A percentile compares a stretch with the other conserved stretches of the same genome.
Evolutionary conservation across 805 yeast genomes (phyloP).

Genomic region (Kodamaea nitidulidarum): DNA sequence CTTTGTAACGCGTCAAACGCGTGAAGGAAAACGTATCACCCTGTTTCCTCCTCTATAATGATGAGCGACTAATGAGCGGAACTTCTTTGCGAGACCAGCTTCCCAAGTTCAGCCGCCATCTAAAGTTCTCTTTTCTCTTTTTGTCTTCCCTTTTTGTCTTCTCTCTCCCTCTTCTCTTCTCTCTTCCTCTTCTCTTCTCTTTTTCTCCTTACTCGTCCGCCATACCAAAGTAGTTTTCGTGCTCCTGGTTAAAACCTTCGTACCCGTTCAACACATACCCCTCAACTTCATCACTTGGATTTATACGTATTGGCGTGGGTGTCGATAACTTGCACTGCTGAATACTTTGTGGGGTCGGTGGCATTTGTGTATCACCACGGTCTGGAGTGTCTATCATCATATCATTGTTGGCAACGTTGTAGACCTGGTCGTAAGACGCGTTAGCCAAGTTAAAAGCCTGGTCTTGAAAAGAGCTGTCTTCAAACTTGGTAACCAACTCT

Average conservation of each 20-base stretch:
- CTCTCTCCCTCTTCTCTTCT: background rate
- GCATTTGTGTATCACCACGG: slow-evolving; percentile 11
- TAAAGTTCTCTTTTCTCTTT: no score
- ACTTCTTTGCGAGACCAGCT: no score
- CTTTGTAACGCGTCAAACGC: slow-evolving; percentile 1
- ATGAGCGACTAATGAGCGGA: no score
- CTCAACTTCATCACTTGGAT: slow-evolving; percentile 37
- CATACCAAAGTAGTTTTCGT: slow-evolving; percentile 28
- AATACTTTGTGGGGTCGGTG: slow-evolving; percentile 15
- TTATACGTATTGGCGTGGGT: slow-evolving; percentile 6
- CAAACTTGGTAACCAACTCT: slow-evolving; percentile 45
- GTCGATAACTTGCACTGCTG: slow-evolving; percentile 10
- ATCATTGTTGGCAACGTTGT: slow-evolving; percentile 1
- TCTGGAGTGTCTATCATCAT: slow-evolving; percentile 3
- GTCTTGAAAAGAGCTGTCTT: slow-evolving; percentile 32
- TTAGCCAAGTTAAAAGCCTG: slow-evolving; percentile 14
- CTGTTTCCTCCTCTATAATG: background rate
- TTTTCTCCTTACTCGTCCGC: no score
- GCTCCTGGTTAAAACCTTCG: slow-evolving; percentile 21
- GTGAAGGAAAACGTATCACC: no score
- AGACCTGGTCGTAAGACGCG: slow-evolving; percentile 2
- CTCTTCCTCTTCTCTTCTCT: no score
- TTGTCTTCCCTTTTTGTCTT: background rate
- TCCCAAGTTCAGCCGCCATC: no score
- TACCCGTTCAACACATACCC: slow-evolving; percentile 36